Conservation (phyloP, 352 stramenopile species). For the Pelagophyceae sp. region DNA sequence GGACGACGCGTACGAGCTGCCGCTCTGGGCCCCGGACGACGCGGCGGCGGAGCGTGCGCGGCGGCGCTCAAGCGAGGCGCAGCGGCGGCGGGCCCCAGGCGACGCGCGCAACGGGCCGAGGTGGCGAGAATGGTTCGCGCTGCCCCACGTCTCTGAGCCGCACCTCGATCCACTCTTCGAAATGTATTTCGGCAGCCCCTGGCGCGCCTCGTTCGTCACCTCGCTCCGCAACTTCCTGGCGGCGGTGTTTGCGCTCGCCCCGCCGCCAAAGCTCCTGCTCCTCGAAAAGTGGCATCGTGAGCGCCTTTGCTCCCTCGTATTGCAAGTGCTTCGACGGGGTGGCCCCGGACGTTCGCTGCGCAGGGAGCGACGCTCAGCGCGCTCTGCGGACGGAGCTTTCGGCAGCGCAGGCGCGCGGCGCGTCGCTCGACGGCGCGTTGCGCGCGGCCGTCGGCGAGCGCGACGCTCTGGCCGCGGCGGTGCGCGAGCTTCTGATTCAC, state of each 20-base stretch:
- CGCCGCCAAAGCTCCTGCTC: conserved; percentile 12
- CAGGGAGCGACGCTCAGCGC: neutral
- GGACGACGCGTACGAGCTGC: neutral
- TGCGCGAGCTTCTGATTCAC: neutral
- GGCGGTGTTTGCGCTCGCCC: conserved; percentile 8
- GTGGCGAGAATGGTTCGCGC: conserved; percentile 19
- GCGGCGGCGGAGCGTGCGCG: neutral
- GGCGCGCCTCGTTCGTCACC: neutral
- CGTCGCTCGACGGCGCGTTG: neutral
- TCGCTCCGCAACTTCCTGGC: conserved; percentile 18
- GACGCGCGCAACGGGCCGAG: conserved; percentile 5
- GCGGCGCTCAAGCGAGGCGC: too few relatives aligned
- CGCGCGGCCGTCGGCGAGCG: neutral
- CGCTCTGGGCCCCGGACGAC: neutral
- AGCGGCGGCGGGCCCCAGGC: too few relatives aligned
- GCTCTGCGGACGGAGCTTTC: neutral
- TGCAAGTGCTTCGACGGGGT: too few relatives aligned
- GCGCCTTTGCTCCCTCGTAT: too few relatives aligned
- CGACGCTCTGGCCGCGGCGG: neutral
- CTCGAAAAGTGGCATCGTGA: conserved; percentile 11
- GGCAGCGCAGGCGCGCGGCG: neutral
- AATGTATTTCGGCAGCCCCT: neutral
- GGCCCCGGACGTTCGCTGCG: too few relatives aligned
- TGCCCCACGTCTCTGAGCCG: conserved; percentile 9
- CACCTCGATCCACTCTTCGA: conserved; percentile 6